These are phyloP conservation scores for Stagonosporopsis chrysanthemi DNA, from an alignment of 2,329 filamentous ascomycete genomes.

Conservation along the genomic window DNA sequence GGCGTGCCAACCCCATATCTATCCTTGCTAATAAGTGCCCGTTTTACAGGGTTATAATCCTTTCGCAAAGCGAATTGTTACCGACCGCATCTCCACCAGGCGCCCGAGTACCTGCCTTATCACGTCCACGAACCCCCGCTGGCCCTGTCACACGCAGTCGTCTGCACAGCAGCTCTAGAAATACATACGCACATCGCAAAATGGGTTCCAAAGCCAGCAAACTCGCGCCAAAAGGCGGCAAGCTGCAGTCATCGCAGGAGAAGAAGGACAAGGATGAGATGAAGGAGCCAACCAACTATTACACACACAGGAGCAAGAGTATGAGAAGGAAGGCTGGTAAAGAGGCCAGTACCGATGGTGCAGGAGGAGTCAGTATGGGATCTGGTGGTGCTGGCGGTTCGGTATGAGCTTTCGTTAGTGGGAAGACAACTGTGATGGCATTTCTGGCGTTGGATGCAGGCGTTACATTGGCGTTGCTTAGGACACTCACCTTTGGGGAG, in stretches of 20 bases:
- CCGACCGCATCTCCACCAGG: constrained; percentile 17
- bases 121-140: not conserved
- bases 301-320: constrained; percentile 43
- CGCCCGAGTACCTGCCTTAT: not conserved
- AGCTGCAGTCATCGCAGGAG: constrained; percentile 29
- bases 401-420: not conserved
- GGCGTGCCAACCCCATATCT: not conserved
- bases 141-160: not conserved
- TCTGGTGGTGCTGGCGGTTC: constrained; percentile 23
- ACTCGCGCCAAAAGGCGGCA: constrained; percentile 26
- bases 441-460: not conserved
- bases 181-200: constrained; percentile 1
- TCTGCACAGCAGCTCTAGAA: not conserved
- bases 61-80: constrained; percentile 21
- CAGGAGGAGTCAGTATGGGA: constrained; percentile 16
- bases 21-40: not conserved
- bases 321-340: constrained; percentile 44
- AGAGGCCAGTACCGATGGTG: constrained; percentile 13
- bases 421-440: not conserved
- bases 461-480: not conserved
- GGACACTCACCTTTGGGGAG: not conserved
- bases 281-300: constrained; percentile 47
- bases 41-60: constrained; percentile 27
- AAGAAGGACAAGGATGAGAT: constrained; percentile 45
- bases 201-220: constrained; percentile 46